phyloP scores from a whole-genome alignment of 768 basidiomycete genomes.

The Crassisporium funariophilum region DNA sequence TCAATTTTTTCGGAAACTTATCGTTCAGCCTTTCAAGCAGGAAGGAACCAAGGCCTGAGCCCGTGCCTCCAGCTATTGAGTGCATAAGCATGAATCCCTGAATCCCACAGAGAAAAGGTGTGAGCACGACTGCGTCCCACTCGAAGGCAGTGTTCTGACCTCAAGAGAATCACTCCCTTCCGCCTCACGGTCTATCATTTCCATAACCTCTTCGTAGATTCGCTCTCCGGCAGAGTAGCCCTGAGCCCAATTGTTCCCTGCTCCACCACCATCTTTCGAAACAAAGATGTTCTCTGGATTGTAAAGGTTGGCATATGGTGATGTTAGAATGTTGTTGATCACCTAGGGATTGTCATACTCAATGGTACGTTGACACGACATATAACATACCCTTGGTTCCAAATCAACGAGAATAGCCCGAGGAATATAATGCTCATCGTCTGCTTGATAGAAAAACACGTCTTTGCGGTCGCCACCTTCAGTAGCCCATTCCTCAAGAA shows the following conservation, averaged over 20 bases:
- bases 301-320: constrained; percentile 87
- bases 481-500: constrained; percentile 95
- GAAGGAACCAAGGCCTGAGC: constrained; percentile 98
- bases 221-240: constrained; percentile 90
- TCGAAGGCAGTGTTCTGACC: constrained; percentile 44
- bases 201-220: constrained; percentile 95
- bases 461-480: constrained; percentile 97
- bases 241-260: constrained; percentile 99
- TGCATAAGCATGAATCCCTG: constrained; percentile 99
- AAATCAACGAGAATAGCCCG: constrained; percentile 95
- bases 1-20: constrained; percentile 97
- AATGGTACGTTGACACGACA: constrained; percentile 1
- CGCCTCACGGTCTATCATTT: constrained; percentile 98
- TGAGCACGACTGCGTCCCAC: not conserved
- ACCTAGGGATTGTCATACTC: constrained; percentile 55
- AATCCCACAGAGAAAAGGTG: not conserved
- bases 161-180: constrained; percentile 97
- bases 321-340: constrained; percentile 90
- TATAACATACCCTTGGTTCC: constrained; percentile 1
- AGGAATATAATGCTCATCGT: constrained; percentile 99
- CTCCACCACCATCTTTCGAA: constrained; percentile 97
- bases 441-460: constrained; percentile 99
- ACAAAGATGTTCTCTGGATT: constrained; percentile 98
- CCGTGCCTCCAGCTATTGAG: constrained; percentile 98
- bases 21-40: constrained; percentile 95